These are phyloP conservation scores for Mycena polygramma DNA, from an alignment of 768 basidiomycete genomes.

Conservation along the genomic window DNA sequence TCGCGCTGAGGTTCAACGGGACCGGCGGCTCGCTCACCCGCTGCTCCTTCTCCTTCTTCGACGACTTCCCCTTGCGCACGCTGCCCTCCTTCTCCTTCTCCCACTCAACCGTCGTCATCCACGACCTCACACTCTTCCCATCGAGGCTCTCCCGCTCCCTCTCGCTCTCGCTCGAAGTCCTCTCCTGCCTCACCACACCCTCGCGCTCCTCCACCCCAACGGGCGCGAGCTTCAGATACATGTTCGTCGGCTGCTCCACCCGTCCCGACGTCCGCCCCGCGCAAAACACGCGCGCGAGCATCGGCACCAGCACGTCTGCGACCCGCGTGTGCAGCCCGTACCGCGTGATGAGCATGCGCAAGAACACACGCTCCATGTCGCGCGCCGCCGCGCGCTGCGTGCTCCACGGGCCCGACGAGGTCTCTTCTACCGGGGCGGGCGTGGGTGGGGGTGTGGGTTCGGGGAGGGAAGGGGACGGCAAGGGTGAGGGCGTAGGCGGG, in stretches of 20 bases:
- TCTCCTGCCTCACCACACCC: slow-evolving; percentile 5
- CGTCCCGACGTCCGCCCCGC: neutral
- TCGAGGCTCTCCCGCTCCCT: slow-evolving; percentile 1
- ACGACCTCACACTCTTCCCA: neutral
- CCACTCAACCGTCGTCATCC: slow-evolving; percentile 19
- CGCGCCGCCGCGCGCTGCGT: slow-evolving; percentile 13
- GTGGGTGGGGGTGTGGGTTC: too few relatives aligned
- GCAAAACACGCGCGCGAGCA: slow-evolving; percentile 39
- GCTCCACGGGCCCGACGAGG: slow-evolving; percentile 25
- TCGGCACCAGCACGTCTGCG: slow-evolving; percentile 44
- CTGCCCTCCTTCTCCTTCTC: slow-evolving; percentile 2
- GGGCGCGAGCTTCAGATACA: slow-evolving; percentile 38
- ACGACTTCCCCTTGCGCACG: neutral
- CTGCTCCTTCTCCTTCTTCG: slow-evolving; percentile 2
- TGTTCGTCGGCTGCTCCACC: slow-evolving; percentile 18
- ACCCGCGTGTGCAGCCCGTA: slow-evolving; percentile 53
- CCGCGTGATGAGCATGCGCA: slow-evolving; percentile 54
- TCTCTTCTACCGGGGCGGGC: neutral
- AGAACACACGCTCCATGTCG: slow-evolving; percentile 55
- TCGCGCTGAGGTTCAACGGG: slow-evolving; percentile 36
- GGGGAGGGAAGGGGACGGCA: neutral
- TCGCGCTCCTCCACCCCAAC: slow-evolving; percentile 15
- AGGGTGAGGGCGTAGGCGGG: neutral
- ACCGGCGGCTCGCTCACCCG: slow-evolving; percentile 17
- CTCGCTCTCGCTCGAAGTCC: slow-evolving; percentile 1